Evolutionary conservation across 768 basidiomycete species (phyloP).

Genomic region (Chiua virens): DNA sequence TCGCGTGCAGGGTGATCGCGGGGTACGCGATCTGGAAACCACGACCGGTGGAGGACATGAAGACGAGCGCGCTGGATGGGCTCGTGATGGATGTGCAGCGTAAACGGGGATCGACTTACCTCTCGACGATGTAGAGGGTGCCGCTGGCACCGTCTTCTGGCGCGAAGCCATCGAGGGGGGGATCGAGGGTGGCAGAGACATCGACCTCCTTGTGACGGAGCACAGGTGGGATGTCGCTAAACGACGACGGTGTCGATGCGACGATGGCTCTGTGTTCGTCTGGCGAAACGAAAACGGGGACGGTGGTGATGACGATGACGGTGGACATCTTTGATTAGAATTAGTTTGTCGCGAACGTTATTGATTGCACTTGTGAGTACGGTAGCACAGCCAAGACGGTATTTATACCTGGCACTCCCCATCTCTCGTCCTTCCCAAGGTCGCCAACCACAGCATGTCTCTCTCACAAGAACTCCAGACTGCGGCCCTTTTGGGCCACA

Average conservation of each 20-base stretch:
- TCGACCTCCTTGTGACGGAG: slow-evolving; percentile 71
- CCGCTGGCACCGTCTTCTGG: slow-evolving; percentile 55
- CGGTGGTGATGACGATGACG: slow-evolving; percentile 35
- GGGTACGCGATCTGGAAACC: slow-evolving; percentile 90
- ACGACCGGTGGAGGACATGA: slow-evolving; percentile 64
- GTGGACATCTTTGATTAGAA: slow-evolving; percentile 1
- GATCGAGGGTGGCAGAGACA: slow-evolving; percentile 70
- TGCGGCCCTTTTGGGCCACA: slow-evolving; percentile 55
- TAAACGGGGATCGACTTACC: slow-evolving; percentile 43
- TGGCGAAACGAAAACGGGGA: slow-evolving; percentile 49
- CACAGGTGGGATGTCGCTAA: slow-evolving; percentile 82
- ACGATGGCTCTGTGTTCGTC: slow-evolving; percentile 71
- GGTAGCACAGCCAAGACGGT: slow-evolving; percentile 12
- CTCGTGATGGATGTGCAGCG: slow-evolving; percentile 1
- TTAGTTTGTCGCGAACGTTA: not conserved
- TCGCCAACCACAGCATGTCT: slow-evolving; percentile 17
- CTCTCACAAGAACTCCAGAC: slow-evolving; percentile 24
- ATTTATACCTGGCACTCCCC: slow-evolving; percentile 11
- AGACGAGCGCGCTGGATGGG: slow-evolving; percentile 65
- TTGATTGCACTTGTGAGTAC: no score
- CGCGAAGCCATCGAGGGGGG: slow-evolving; percentile 61
- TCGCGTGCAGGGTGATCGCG: slow-evolving; percentile 89
- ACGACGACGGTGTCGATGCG: slow-evolving; percentile 81
- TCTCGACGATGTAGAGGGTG: slow-evolving; percentile 82
- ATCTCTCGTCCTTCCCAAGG: no score